These are phyloP conservation scores for Nymphaea colorata DNA, from an alignment of 164 flowering plant species.

Conservation along the genomic window DNA sequence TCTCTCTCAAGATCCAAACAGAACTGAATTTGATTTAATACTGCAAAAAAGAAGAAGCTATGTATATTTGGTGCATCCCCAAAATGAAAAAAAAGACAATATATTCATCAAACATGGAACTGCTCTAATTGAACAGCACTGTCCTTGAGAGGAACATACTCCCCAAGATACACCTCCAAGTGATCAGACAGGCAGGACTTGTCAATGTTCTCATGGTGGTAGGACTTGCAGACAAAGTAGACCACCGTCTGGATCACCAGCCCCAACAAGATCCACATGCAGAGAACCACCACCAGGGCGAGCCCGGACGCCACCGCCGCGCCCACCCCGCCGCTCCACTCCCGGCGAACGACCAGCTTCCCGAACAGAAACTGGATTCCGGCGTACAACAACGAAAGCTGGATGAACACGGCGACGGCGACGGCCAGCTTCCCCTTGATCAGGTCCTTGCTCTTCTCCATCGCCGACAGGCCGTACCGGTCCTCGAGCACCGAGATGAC, in stretches of 20 bases:
- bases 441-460: constrained; percentile 24
- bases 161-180: constrained; percentile 26
- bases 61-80: no score
- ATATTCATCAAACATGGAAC: constrained; percentile 14
- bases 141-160: constrained; percentile 29
- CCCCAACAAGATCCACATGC: constrained; percentile 12
- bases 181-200: constrained; percentile 26
- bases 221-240: constrained; percentile 36
- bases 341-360: constrained; percentile 19
- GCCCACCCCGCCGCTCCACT: constrained; percentile 1
- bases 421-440: constrained; percentile 23
- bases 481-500: constrained; percentile 38
- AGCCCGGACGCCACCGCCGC: constrained; percentile 8
- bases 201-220: constrained; percentile 36
- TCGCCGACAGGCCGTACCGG: constrained; percentile 20
- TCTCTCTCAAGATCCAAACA: no score
- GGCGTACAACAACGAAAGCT: constrained; percentile 2
- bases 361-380: constrained; percentile 9
- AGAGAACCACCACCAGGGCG: constrained; percentile 13
- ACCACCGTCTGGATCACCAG: constrained; percentile 26
- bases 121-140: constrained; percentile 36
- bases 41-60: no score
- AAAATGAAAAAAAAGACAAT: no score
- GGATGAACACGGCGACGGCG: constrained; percentile 10
- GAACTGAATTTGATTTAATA: no score